A percentile compares a stretch with the other conserved stretches of the same genome.
These are phyloP conservation scores for Fimicolochytrium jonesii DNA, from an alignment of 192 early-diverging fungal species.

Conservation along the genomic window DNA sequence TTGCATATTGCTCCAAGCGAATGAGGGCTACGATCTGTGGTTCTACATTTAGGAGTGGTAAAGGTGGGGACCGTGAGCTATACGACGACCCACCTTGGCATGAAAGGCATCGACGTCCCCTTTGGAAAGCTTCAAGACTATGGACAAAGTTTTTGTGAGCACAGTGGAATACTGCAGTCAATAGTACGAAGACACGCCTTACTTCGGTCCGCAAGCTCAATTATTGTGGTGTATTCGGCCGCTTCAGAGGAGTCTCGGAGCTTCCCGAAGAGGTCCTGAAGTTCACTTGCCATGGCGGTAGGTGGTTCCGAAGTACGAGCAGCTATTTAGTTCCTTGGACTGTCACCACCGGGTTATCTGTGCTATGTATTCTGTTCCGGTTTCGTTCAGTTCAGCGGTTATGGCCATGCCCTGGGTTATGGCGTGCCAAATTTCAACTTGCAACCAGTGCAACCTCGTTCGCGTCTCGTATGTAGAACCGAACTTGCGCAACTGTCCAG, in stretches of 20 bases:
- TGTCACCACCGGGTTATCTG: no score
- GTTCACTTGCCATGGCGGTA: background rate
- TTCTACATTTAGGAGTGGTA: background rate
- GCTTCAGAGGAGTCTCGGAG: background rate
- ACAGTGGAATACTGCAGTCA: background rate
- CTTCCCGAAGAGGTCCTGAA: background rate
- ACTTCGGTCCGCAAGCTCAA: background rate
- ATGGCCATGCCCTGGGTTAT: no score
- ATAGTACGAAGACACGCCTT: background rate
- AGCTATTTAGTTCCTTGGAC: no score
- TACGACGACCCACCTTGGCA: constrained; percentile 6
- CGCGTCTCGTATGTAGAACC: no score
- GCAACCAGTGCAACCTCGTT: no score
- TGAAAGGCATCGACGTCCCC: constrained; percentile 21
- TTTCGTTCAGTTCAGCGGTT: no score
- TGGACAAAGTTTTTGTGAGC: background rate
- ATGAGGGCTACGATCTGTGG: constrained; percentile 16
- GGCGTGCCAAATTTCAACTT: no score
- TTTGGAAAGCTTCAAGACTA: constrained; percentile 7
- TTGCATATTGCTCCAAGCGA: constrained; percentile 11
- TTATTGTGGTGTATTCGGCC: background rate
- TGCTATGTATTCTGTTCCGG: no score
- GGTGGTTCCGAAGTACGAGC: no score
- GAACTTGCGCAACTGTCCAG: no score
- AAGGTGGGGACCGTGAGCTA: background rate